Conservation (phyloP, 2,329 filamentous ascomycete genomes). For the Magnaporthiopsis incrustans region DNA sequence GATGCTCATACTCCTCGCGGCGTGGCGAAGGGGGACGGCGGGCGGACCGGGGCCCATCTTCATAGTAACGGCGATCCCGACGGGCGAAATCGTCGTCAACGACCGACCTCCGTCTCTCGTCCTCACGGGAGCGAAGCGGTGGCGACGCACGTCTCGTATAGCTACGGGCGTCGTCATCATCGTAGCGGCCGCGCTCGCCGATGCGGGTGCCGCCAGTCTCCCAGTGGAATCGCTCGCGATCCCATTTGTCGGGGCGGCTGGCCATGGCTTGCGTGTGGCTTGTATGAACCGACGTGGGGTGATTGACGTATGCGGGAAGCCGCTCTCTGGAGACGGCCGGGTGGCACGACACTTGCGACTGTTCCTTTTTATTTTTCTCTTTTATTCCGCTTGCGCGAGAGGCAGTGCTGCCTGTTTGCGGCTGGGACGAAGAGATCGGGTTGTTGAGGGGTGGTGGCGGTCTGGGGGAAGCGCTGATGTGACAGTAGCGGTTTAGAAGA, state of each 20-base stretch:
- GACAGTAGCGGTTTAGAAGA: neutral
- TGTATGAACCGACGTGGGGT: neutral
- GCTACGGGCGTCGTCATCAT: slow-evolving; percentile 32
- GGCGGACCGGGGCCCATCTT: slow-evolving; percentile 40
- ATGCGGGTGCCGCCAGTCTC: slow-evolving; percentile 19
- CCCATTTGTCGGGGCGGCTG: slow-evolving; percentile 38
- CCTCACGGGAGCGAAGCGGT: slow-evolving; percentile 33
- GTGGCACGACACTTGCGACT: neutral
- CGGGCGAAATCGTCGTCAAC: slow-evolving; percentile 40
- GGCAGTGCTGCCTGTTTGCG: neutral
- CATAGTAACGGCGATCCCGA: slow-evolving; percentile 39
- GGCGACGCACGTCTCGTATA: slow-evolving; percentile 20
- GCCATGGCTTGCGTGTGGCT: slow-evolving; percentile 13
- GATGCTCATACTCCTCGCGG: slow-evolving; percentile 45
- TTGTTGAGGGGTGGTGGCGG: neutral
- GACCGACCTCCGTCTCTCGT: slow-evolving; percentile 24
- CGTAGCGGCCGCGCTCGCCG: slow-evolving; percentile 40
- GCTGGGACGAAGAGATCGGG: neutral
- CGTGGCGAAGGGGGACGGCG: slow-evolving; percentile 26
- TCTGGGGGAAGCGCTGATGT: neutral
- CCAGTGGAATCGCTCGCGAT: slow-evolving; percentile 42
- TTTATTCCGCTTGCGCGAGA: neutral
- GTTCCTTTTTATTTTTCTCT: neutral
- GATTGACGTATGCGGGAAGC: neutral
- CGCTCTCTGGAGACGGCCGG: neutral